Evolutionary conservation across 1,284 basidiomycete genomes (phyloP).

Genomic region (Chalciporus sp.): DNA sequence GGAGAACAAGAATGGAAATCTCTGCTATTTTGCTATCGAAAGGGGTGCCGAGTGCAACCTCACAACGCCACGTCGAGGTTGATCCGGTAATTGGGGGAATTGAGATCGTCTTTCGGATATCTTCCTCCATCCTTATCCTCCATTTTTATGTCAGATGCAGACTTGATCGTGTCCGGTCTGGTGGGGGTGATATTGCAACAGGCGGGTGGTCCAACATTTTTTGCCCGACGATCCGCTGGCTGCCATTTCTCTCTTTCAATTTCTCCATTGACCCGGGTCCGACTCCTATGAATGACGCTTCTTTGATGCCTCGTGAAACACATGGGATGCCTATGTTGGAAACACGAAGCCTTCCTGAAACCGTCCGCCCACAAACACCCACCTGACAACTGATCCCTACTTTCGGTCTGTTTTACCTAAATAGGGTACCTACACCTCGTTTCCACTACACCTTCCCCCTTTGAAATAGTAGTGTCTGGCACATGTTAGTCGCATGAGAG

Average conservation of each 20-base stretch:
- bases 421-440: neutral
- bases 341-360: slow-evolving; percentile 26
- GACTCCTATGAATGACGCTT: slow-evolving; percentile 50
- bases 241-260: slow-evolving; percentile 43
- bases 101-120: neutral
- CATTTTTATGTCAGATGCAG: neutral
- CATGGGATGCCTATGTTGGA: slow-evolving; percentile 48
- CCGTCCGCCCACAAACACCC: neutral
- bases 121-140: neutral
- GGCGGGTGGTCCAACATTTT: neutral
- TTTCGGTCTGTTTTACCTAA: neutral
- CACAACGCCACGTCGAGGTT: neutral
- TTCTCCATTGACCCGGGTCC: slow-evolving; percentile 44
- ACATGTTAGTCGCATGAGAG: slow-evolving; percentile 65
- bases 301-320: slow-evolving; percentile 56
- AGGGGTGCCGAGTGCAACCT: neutral
- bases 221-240: neutral
- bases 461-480: slow-evolving; percentile 52
- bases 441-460: slow-evolving; percentile 25
- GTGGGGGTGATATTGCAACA: neutral
- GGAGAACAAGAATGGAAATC: slow-evolving; percentile 11
- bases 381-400: slow-evolving; percentile 4
- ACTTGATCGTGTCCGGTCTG: neutral
- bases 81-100: neutral
- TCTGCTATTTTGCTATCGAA: slow-evolving; percentile 5